Conservation (phyloP, 306 rosid species). For the Dalbergia cochinchinensis region DNA sequence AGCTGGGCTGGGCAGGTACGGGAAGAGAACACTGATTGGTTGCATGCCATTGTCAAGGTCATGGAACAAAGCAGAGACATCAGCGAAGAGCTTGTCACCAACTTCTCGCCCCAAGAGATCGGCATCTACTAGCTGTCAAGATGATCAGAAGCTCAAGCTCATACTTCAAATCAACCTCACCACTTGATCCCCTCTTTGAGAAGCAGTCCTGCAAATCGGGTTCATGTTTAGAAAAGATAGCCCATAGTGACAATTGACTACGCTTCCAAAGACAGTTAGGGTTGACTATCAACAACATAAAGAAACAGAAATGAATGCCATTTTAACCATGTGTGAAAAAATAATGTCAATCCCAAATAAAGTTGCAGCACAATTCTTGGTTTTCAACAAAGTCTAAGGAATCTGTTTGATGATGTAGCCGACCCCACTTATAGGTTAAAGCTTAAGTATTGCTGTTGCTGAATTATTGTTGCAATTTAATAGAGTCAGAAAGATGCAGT, state of each 20-base stretch:
- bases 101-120: constrained; percentile 92
- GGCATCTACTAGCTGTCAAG: constrained; percentile 96
- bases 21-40: constrained; percentile 84
- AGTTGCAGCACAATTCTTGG: neutral
- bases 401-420: neutral
- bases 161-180: constrained; percentile 93
- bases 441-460: neutral
- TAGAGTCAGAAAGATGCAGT: neutral
- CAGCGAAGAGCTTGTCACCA: constrained; percentile 90
- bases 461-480: neutral
- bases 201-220: constrained; percentile 80
- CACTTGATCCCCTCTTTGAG: constrained; percentile 95
- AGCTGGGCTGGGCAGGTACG: constrained; percentile 94
- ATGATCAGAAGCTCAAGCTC: constrained; percentile 96
- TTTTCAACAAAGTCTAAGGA: neutral
- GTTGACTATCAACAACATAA: constrained; percentile 17
- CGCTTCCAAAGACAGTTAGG: constrained; percentile 11
- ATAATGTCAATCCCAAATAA: constrained; percentile 10
- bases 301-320: constrained; percentile 18
- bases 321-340: neutral
- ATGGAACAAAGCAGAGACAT: constrained; percentile 93
- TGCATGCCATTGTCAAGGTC: constrained; percentile 77
- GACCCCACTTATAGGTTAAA: neutral
- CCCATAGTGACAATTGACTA: constrained; percentile 9
- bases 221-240: constrained; percentile 17